phyloP scores from a whole-genome alignment of 2,329 filamentous ascomycete species.

The Thelonectria blattea region DNA sequence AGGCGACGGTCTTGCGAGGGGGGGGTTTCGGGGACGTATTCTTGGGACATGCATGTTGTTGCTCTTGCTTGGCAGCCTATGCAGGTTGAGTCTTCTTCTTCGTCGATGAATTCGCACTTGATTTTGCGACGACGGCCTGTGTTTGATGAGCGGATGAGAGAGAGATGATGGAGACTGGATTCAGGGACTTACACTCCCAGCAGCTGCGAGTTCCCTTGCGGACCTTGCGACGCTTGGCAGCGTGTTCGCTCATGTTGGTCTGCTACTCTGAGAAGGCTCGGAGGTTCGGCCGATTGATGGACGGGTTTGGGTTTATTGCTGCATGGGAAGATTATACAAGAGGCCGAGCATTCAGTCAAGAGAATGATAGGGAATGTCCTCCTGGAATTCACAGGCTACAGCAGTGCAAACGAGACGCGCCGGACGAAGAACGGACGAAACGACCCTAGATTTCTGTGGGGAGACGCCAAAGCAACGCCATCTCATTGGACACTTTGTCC shows the following conservation, averaged over 20 bases:
- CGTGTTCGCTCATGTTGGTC: constrained; percentile 26
- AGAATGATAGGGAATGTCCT: neutral
- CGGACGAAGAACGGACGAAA: constrained; percentile 31
- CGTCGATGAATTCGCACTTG: constrained; percentile 53
- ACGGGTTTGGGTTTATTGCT: neutral
- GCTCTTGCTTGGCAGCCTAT: constrained; percentile 52
- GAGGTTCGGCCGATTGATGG: constrained; percentile 33
- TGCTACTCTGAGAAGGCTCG: no score
- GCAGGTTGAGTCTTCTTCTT: constrained; percentile 50
- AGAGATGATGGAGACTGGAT: neutral
- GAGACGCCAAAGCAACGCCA: neutral
- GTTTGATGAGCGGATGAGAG: neutral
- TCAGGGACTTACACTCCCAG: constrained; percentile 59
- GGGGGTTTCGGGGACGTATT: constrained; percentile 46
- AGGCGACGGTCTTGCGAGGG: constrained; percentile 47
- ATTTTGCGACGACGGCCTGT: constrained; percentile 57
- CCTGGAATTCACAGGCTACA: neutral
- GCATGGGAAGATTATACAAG: neutral
- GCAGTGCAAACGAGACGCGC: neutral
- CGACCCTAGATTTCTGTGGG: neutral
- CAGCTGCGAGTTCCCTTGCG: constrained; percentile 65
- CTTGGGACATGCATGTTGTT: constrained; percentile 53
- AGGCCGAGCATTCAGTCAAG: neutral
- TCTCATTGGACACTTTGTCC: constrained; percentile 18
- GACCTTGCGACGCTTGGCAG: constrained; percentile 45